Conservation (phyloP, 163 green algal genomes). For the Scenedesmus sp. region DNA sequence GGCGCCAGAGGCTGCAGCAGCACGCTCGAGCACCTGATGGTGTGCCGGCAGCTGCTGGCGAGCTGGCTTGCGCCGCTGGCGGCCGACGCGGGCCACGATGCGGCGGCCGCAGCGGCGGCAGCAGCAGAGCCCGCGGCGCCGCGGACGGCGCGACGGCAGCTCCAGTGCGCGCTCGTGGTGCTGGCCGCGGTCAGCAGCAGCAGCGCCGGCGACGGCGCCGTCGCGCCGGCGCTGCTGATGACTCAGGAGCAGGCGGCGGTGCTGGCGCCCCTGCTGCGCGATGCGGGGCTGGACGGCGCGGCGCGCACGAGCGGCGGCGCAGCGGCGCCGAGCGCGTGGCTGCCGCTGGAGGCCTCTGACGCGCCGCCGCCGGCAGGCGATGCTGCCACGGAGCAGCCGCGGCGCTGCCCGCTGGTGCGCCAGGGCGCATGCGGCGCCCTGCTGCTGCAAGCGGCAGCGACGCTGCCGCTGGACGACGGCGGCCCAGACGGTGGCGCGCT, state of each 20-base stretch:
- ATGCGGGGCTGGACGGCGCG: constrained; percentile 9
- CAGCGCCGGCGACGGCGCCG: constrained; percentile 7
- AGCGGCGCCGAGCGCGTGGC: too few relatives aligned
- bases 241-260: constrained; percentile 33
- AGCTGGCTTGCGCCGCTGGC: constrained; percentile 31
- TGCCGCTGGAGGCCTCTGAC: too few relatives aligned
- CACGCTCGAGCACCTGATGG: constrained; percentile 6
- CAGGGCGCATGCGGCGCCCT: not conserved
- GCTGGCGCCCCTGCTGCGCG: constrained; percentile 20
- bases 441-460: constrained; percentile 1
- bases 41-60: constrained; percentile 36
- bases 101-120: not conserved
- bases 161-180: not conserved
- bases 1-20: not conserved
- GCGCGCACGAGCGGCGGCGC: too few relatives aligned
- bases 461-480: constrained; percentile 3
- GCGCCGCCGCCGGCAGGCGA: too few relatives aligned
- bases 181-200: constrained; percentile 28
- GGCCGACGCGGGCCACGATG: not conserved
- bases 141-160: not conserved
- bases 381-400: too few relatives aligned
- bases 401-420: too few relatives aligned
- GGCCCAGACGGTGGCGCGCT: not conserved
- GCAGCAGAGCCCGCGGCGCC: not conserved
- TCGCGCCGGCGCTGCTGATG: constrained; percentile 32